phyloP scores from a whole-genome alignment of 257 asterid genomes.

The Lycium ferocissimum region DNA sequence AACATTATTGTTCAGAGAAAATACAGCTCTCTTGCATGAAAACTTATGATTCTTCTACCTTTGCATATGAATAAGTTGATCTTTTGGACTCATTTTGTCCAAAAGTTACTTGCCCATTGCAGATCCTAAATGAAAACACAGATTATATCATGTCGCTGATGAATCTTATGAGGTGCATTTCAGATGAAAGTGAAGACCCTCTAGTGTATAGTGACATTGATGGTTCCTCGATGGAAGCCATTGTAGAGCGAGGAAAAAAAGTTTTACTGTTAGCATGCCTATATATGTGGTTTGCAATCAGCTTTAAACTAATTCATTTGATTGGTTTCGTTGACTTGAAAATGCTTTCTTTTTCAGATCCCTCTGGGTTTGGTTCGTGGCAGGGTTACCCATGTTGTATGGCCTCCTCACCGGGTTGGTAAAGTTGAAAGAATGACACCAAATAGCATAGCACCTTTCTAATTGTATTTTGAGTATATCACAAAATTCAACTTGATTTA shows the following conservation, averaged over 20 bases:
- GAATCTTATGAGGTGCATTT: neutral
- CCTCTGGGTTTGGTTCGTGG: slow-evolving; percentile 91
- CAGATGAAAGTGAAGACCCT: neutral
- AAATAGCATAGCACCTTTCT: slow-evolving; percentile 36
- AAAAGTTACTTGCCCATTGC: neutral
- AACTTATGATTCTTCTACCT: neutral
- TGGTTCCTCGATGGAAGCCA: neutral
- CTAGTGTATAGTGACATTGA: neutral
- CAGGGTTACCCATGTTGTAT: slow-evolving; percentile 72
- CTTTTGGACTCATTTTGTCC: neutral
- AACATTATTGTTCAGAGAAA: neutral
- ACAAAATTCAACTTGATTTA: neutral
- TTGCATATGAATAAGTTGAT: neutral
- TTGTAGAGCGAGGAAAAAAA: neutral
- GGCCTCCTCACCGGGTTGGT: slow-evolving; percentile 92
- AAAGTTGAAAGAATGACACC: slow-evolving; percentile 49
- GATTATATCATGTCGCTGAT: neutral
- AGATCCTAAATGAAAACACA: neutral
- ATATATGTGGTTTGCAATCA: neutral
- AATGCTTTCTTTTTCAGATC: slow-evolving; percentile 53
- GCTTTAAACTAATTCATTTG: neutral
- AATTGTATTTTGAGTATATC: slow-evolving; percentile 26
- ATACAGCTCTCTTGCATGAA: neutral
- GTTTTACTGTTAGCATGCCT: neutral
- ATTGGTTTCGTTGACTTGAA: slow-evolving; percentile 10